A percentile compares a stretch with the other conserved stretches of the same genome.
Evolutionary conservation across 1,284 basidiomycete species (phyloP).

Genomic region (Ganoderma multipileum): DNA sequence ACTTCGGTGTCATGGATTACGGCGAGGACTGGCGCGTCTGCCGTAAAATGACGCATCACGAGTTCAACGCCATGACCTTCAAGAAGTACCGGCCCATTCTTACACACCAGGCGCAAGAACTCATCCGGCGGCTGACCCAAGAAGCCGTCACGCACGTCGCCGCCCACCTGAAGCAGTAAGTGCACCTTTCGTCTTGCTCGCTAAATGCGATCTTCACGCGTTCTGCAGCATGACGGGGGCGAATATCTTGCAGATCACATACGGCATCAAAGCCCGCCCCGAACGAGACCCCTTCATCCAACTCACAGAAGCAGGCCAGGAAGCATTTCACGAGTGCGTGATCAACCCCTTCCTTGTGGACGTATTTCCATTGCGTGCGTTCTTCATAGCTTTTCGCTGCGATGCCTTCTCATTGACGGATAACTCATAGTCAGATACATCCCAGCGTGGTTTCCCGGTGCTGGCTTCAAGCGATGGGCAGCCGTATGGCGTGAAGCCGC

Average conservation of each 20-base stretch:
- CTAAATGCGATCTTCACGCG: neutral
- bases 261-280: conserved; percentile 35
- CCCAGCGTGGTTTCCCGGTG: conserved; percentile 47
- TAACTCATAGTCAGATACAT: conserved; percentile 39
- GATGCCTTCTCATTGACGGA: neutral
- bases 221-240: conserved; percentile 30
- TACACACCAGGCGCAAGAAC: conserved; percentile 38
- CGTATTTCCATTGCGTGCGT: conserved; percentile 32
- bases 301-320: conserved; percentile 34
- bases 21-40: conserved; percentile 49
- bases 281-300: conserved; percentile 37
- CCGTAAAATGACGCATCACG: conserved; percentile 42
- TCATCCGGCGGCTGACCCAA: conserved; percentile 42
- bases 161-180: conserved; percentile 35
- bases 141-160: conserved; percentile 18
- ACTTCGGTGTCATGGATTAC: conserved; percentile 44
- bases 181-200: neutral
- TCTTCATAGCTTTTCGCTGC: too few relatives aligned
- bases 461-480: conserved; percentile 41
- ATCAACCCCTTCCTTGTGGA: conserved; percentile 33
- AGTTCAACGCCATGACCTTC: conserved; percentile 22
- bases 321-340: conserved; percentile 22
- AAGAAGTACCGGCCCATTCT: conserved; percentile 27
- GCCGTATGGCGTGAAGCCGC: conserved; percentile 28
- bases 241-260: conserved; percentile 36